These are phyloP conservation scores for Penicillium bialowiezense DNA, from an alignment of 495 filamentous ascomycete species.

Conservation along the genomic window DNA sequence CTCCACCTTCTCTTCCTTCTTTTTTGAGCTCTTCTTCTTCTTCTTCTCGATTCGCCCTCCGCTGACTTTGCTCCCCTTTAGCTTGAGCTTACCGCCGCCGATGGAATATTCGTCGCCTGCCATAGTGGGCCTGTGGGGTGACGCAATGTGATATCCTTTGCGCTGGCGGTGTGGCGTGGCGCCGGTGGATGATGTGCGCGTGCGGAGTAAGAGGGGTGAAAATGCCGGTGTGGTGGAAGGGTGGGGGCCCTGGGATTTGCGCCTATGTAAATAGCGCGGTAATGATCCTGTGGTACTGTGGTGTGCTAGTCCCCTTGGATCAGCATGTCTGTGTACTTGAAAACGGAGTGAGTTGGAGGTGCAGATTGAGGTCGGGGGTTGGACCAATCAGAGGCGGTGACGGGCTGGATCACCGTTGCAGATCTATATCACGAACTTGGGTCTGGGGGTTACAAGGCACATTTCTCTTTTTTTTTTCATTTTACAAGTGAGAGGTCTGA, in stretches of 20 bases:
- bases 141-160: not conserved
- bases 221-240: not conserved
- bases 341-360: slow-evolving; percentile 4
- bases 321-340: slow-evolving; percentile 1
- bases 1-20: slow-evolving; percentile 14
- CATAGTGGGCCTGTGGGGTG: slow-evolving; percentile 8
- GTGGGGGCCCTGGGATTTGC: not conserved
- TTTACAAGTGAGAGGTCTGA: no score
- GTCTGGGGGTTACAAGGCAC: no score
- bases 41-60: slow-evolving; percentile 51
- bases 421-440: not conserved
- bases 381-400: slow-evolving; percentile 19
- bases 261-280: not conserved
- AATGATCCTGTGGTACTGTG: not conserved
- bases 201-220: slow-evolving; percentile 24
- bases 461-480: no score
- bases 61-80: slow-evolving; percentile 69
- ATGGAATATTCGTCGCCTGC: slow-evolving; percentile 64
- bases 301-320: not conserved
- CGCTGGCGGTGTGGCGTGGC: slow-evolving; percentile 2
- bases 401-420: slow-evolving; percentile 8
- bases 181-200: not conserved
- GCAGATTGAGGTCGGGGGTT: slow-evolving; percentile 9
- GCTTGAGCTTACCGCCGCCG: slow-evolving; percentile 67
- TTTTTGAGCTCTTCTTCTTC: slow-evolving; percentile 62